Evolutionary conservation across 441 rosid species (phyloP).

Genomic region (Capsella rubella): DNA sequence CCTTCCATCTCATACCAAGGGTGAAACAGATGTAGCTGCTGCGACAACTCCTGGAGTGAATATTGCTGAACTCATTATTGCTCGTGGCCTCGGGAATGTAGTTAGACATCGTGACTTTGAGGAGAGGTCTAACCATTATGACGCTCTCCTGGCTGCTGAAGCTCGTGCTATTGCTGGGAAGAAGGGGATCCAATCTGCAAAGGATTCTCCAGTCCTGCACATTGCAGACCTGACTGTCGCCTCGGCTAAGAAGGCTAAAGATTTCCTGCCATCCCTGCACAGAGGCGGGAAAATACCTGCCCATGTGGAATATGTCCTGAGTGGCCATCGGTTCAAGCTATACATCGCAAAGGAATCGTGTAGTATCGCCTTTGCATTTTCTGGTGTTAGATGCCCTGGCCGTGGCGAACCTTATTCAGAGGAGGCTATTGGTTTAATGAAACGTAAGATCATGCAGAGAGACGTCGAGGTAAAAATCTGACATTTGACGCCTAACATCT

Average conservation of each 20-base stretch:
- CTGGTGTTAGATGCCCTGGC: slow-evolving; percentile 99
- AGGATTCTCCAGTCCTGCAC: slow-evolving; percentile 81
- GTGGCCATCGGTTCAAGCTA: slow-evolving; percentile 97
- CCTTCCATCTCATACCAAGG: slow-evolving; percentile 64
- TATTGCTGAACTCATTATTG: slow-evolving; percentile 80
- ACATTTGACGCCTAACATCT: slow-evolving; percentile 24
- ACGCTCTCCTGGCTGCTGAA: slow-evolving; percentile 92
- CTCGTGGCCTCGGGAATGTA: slow-evolving; percentile 83
- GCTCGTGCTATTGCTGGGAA: slow-evolving; percentile 75
- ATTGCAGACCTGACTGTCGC: slow-evolving; percentile 78
- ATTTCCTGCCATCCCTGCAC: slow-evolving; percentile 85
- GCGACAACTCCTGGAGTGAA: slow-evolving; percentile 64
- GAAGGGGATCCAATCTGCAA: slow-evolving; percentile 85
- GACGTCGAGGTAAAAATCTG: slow-evolving; percentile 79
- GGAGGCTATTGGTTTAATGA: slow-evolving; percentile 94
- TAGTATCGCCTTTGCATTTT: slow-evolving; percentile 94
- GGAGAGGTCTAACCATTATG: slow-evolving; percentile 94
- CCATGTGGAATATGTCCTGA: slow-evolving; percentile 91
- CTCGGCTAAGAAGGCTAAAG: slow-evolving; percentile 86
- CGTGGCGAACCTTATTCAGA: slow-evolving; percentile 91
- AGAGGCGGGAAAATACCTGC: slow-evolving; percentile 82
- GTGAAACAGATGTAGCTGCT: slow-evolving; percentile 64
- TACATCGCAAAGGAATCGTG: slow-evolving; percentile 94
- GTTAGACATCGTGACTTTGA: slow-evolving; percentile 92
- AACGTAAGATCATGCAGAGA: slow-evolving; percentile 95